These are phyloP conservation scores for Austroboletus novae-zelandiae DNA, from an alignment of 1,284 basidiomycete genomes.

Conservation along the genomic window DNA sequence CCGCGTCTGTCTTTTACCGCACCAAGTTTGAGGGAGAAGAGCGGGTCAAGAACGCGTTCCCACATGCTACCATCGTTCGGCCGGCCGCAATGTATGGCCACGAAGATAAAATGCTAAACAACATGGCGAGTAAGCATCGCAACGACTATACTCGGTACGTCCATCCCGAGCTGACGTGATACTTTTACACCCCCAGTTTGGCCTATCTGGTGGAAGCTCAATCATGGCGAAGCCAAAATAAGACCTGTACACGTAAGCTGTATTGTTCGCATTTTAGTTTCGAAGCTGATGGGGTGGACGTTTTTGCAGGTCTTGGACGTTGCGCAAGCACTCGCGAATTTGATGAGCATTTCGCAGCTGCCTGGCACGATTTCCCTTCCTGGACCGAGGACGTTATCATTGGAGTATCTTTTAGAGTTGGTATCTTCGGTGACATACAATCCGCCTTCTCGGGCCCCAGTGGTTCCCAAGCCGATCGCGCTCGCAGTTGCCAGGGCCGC, in stretches of 20 bases:
- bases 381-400: constrained; percentile 86
- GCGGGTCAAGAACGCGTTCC: constrained; percentile 83
- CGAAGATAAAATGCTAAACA: constrained; percentile 94
- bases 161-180: constrained; percentile 19
- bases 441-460: constrained; percentile 64
- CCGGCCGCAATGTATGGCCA: constrained; percentile 88
- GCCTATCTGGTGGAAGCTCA: constrained; percentile 95
- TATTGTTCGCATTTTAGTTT: neutral
- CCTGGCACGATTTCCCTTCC: constrained; percentile 79
- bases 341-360: constrained; percentile 64
- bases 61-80: constrained; percentile 86
- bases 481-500: constrained; percentile 62
- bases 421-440: constrained; percentile 81
- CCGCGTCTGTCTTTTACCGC: constrained; percentile 82
- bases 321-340: constrained; percentile 84
- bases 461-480: constrained; percentile 78
- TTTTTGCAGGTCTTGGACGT: constrained; percentile 81
- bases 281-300: constrained; percentile 20
- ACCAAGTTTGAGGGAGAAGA: constrained; percentile 92
- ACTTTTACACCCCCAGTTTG: constrained; percentile 52
- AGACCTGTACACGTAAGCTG: constrained; percentile 86
- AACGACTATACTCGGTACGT: constrained; percentile 2
- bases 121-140: constrained; percentile 75
- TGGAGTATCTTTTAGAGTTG: constrained; percentile 82
- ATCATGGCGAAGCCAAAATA: constrained; percentile 82